Conservation (phyloP, 1,284 basidiomycete species). For the Thelephora terrestris region DNA sequence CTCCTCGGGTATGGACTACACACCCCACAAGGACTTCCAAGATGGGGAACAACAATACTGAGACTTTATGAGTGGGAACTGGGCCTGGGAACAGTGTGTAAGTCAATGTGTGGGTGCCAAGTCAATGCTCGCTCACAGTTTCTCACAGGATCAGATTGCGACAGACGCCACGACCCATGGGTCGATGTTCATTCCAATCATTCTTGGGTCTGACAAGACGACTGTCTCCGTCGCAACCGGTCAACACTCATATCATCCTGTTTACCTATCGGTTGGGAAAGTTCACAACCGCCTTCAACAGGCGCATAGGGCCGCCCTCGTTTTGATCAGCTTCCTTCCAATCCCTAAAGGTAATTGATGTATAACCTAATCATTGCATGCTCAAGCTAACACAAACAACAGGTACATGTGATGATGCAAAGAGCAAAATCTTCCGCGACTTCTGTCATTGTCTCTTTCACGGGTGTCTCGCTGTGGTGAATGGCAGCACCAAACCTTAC, state of each 20-base stretch:
- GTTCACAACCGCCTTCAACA: slow-evolving; percentile 12
- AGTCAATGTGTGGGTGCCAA: not conserved
- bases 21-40: no score
- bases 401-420: slow-evolving; percentile 6
- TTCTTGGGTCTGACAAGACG: slow-evolving; percentile 18
- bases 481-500: slow-evolving; percentile 7
- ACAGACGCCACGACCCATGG: slow-evolving; percentile 9
- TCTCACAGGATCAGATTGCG: slow-evolving; percentile 10
- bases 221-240: slow-evolving; percentile 14
- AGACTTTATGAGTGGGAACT: slow-evolving; percentile 12
- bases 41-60: not conserved
- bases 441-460: slow-evolving; percentile 16
- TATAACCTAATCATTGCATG: no score
- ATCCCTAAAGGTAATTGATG: slow-evolving; percentile 6
- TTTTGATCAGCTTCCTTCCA: no score
- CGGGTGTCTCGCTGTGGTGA: slow-evolving; percentile 8
- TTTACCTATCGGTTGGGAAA: slow-evolving; percentile 10
- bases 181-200: slow-evolving; percentile 13
- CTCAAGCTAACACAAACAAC: no score
- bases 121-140: no score
- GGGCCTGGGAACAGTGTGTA: slow-evolving; percentile 10
- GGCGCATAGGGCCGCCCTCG: slow-evolving; percentile 13
- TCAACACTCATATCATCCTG: no score
- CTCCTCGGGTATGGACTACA: no score
- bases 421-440: slow-evolving; percentile 10